Base-by-base conservation (phyloP, 148 eudicot species). In the Fallopia convolvulus region DNA sequence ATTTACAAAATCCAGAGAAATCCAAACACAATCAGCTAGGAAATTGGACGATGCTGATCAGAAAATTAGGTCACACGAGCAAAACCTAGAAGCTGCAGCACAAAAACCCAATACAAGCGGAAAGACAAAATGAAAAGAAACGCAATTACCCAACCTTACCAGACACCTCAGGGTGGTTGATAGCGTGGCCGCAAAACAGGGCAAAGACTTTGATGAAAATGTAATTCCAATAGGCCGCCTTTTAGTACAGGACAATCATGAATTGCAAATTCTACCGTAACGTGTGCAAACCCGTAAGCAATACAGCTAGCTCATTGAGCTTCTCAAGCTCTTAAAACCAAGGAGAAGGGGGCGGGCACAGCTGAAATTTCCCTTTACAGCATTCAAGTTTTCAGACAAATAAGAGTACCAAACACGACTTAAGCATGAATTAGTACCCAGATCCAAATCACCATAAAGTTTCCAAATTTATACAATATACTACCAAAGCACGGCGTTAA, bases 31-130 rank as follows among this genome's bases (percentile, higher is more conserved):
- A 14, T 15, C 72, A 15, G 71, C 40, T 68, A 68, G 18, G 44
- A 68, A 68, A 68, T 68, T 68, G 72, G 11, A 33, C 72, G 39
- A 68, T 68, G 39, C 72, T n/a, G 21, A 36, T 68, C 72, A 68
- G 72, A 15, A 68, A 26, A 68, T 8, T 68, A 68, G 72, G 72
- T 68, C 66, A 20, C 4, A 26, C 66, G 32, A 23, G 13, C 70
- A 61, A 61, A 61, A 61, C 7, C 70, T 32, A 65, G 8, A 32
- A 65, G 41, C 40, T 12, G 18, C 41, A 65, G 44, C 72, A 68
- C 21, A 4, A 17, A 61, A 33, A 1, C 39, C 68, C 68, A 26
- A 61, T 36, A 68, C 72, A 68, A 68, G 6, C 33, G 12, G 40
- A 4, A 20, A 8, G 23, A 21, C 23, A 26, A 2, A 13, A 50